Conservation (phyloP, 495 filamentous ascomycete genomes). For the Cudoniella acicularis region DNA sequence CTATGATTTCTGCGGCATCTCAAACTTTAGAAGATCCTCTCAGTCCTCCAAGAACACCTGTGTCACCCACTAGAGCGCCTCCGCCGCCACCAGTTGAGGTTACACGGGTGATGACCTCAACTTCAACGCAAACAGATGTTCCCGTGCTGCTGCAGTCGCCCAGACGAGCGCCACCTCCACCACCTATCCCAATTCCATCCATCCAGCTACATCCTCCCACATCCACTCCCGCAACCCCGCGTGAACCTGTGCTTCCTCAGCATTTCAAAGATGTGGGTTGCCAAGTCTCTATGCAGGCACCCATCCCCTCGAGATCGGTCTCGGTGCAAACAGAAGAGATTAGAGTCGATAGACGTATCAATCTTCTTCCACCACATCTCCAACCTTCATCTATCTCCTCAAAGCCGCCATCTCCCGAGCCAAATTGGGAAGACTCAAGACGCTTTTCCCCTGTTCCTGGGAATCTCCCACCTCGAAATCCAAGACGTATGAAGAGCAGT, state of each 20-base stretch:
- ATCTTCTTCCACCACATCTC: constrained; percentile 72
- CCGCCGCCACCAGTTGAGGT: constrained; percentile 48
- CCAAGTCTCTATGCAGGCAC: constrained; percentile 42
- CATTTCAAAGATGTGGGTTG: constrained; percentile 54
- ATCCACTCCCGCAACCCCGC: constrained; percentile 49
- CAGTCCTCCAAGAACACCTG: constrained; percentile 68
- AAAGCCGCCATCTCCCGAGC: constrained; percentile 47
- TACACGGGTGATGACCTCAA: constrained; percentile 42
- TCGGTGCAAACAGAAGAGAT: constrained; percentile 91
- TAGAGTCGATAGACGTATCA: constrained; percentile 66
- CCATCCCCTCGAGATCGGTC: constrained; percentile 53
- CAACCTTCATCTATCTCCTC: constrained; percentile 67
- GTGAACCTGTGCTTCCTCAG: constrained; percentile 49
- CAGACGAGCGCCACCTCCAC: constrained; percentile 28
- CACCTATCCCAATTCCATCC: constrained; percentile 49
- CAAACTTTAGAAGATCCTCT: constrained; percentile 66
- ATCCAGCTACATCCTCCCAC: constrained; percentile 59
- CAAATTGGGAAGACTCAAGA: constrained; percentile 30
- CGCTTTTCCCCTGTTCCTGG: constrained; percentile 48
- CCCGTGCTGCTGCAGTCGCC: constrained; percentile 25
- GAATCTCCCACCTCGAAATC: constrained; percentile 48
- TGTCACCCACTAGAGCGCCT: constrained; percentile 31
- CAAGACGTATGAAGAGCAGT: constrained; percentile 39
- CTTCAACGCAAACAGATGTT: constrained; percentile 72
- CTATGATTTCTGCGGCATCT: constrained; percentile 68